phyloP scores from a whole-genome alignment of 2,329 filamentous ascomycete species.

The Xylariaceae sp. region DNA sequence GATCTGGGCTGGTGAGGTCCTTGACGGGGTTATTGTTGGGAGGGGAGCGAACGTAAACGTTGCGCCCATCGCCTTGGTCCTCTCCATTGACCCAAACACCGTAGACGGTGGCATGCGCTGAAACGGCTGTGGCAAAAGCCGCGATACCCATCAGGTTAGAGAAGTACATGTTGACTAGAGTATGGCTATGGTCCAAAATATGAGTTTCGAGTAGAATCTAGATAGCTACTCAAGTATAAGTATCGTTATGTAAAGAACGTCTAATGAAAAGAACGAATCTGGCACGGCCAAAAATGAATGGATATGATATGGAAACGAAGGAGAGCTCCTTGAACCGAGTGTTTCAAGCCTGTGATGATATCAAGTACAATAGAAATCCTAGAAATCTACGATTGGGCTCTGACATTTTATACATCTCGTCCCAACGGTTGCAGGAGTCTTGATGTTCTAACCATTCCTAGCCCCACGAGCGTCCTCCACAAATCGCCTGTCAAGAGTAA shows the following conservation, averaged over 20 bases:
- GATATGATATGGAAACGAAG: neutral
- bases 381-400: no score
- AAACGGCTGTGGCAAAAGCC: constrained; percentile 41
- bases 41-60: constrained; percentile 48
- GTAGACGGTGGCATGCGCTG: constrained; percentile 51
- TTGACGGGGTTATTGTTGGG: constrained; percentile 48
- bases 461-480: neutral
- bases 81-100: constrained; percentile 51
- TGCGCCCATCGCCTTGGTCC: constrained; percentile 46
- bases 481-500: neutral
- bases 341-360: neutral
- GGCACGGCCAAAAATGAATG: constrained; percentile 13
- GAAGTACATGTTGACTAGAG: constrained; percentile 39
- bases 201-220: no score
- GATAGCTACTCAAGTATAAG: neutral
- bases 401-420: no score
- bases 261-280: constrained; percentile 3
- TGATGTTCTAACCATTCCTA: no score
- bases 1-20: constrained; percentile 46
- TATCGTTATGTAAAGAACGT: neutral
- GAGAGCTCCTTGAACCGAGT: neutral
- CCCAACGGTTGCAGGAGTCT: no score
- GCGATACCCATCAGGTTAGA: constrained; percentile 32
- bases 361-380: neutral
- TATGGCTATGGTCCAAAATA: no score